A percentile compares a stretch with the other conserved stretches of the same genome.
These are phyloP conservation scores for Selenicereus undatus DNA, from an alignment of 148 eudicot species.

Conservation along the genomic window DNA sequence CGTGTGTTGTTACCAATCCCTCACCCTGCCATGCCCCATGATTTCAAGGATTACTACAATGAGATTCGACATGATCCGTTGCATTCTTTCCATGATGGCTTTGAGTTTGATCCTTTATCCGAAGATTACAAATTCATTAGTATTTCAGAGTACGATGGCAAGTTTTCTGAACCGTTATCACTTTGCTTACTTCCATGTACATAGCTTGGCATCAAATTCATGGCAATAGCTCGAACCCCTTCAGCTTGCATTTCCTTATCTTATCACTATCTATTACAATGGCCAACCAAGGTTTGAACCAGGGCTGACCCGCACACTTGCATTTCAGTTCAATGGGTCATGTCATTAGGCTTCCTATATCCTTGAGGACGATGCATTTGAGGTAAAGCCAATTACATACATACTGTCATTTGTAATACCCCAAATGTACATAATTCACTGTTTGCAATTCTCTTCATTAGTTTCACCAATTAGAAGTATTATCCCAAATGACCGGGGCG, in stretches of 20 bases:
- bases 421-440: no score
- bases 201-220: neutral
- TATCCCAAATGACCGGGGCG: no score
- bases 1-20: slow-evolving; percentile 1
- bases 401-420: no score
- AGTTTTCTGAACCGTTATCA: neutral
- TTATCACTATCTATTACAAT: neutral
- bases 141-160: neutral
- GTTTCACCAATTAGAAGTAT: no score
- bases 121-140: neutral
- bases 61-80: neutral
- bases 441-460: no score
- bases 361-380: no score
- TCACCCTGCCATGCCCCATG: neutral
- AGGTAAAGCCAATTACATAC: no score
- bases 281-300: neutral
- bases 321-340: neutral
- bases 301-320: neutral
- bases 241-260: neutral
- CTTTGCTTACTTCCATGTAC: neutral
- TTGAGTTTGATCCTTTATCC: neutral
- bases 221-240: slow-evolving; percentile 2
- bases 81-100: neutral
- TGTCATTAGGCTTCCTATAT: neutral
- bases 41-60: neutral